Conservation (phyloP, 2,329 filamentous ascomycete species). For the Colletotrichum lini region DNA sequence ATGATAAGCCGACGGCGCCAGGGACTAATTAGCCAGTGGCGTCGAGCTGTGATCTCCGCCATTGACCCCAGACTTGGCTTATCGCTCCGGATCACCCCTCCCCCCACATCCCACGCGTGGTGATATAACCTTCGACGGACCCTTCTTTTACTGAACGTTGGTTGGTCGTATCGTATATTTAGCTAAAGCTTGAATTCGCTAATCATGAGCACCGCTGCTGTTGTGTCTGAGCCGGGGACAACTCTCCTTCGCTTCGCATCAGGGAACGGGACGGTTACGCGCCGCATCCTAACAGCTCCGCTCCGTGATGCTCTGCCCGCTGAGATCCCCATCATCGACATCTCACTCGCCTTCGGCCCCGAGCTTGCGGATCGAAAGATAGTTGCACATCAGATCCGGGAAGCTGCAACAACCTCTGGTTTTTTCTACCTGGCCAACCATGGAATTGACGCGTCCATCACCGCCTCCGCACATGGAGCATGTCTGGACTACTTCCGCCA, state of each 20-base stretch:
- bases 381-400: conserved; percentile 58
- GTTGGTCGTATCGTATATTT: not conserved
- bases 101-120: not conserved
- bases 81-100: conserved; percentile 21
- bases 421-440: conserved; percentile 71
- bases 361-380: conserved; percentile 53
- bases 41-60: not conserved
- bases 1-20: not conserved
- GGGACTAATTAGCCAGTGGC: conserved; percentile 3
- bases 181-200: too few relatives aligned
- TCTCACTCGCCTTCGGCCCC: conserved; percentile 57
- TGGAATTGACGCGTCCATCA: conserved; percentile 55
- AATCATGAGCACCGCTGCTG: not conserved
- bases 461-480: conserved; percentile 50
- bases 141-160: not conserved
- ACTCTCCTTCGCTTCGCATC: conserved; percentile 54
- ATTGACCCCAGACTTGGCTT: not conserved
- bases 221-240: conserved; percentile 37
- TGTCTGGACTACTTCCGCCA: conserved; percentile 65
- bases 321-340: conserved; percentile 69
- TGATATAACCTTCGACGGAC: not conserved
- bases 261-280: conserved; percentile 54
- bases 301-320: conserved; percentile 54
- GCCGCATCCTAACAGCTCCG: conserved; percentile 53
- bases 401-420: conserved; percentile 64